A percentile compares a stretch with the other conserved stretches of the same genome.
Conservation (phyloP, 2,329 filamentous ascomycete species). For the Akanthomyces muscarius region DNA sequence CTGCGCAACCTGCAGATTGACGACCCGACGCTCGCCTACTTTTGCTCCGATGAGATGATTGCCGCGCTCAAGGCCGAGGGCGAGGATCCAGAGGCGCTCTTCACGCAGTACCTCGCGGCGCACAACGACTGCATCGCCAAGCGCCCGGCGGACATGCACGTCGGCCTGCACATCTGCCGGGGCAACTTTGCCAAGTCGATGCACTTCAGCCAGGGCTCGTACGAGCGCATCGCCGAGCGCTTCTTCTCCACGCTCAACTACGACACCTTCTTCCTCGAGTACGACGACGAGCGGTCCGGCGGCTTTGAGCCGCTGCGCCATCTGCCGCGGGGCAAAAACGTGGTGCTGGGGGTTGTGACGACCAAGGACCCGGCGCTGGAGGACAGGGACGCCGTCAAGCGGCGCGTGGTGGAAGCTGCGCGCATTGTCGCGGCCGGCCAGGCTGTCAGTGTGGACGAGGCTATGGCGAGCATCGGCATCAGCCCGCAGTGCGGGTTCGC, state of each 20-base stretch:
- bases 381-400: constrained; percentile 51
- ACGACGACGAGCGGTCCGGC: constrained; percentile 56
- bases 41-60: constrained; percentile 66
- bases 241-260: constrained; percentile 57
- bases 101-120: constrained; percentile 66
- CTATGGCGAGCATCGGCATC: constrained; percentile 60
- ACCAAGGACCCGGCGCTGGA: constrained; percentile 58
- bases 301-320: constrained; percentile 59
- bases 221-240: constrained; percentile 58
- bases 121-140: constrained; percentile 66
- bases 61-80: constrained; percentile 54
- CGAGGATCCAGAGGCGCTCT: constrained; percentile 58
- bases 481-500: constrained; percentile 70
- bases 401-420: constrained; percentile 53
- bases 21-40: constrained; percentile 61
- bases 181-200: constrained; percentile 60
- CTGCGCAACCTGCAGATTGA: constrained; percentile 57
- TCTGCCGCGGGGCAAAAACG: constrained; percentile 57
- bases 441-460: constrained; percentile 57
- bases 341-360: constrained; percentile 58
- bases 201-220: constrained; percentile 61
- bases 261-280: constrained; percentile 59
- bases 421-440: constrained; percentile 63
- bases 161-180: constrained; percentile 62
- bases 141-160: constrained; percentile 61